Conservation (phyloP, 148 eudicot species). For the Linanthus parryae region DNA sequence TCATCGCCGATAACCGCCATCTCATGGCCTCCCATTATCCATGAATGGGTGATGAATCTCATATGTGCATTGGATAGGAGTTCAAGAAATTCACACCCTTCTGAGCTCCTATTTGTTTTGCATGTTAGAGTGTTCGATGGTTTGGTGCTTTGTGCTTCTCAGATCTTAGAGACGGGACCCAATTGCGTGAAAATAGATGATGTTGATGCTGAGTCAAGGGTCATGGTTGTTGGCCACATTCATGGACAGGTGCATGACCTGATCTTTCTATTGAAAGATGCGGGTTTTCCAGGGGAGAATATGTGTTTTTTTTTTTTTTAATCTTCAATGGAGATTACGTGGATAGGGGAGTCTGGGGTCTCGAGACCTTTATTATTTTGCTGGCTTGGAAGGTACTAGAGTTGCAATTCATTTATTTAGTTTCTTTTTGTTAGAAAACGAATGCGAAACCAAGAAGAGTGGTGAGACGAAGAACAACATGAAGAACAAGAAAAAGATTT, state of each 20-base stretch:
- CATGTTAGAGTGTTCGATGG: constrained; percentile 58
- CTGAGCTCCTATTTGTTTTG: constrained; percentile 53
- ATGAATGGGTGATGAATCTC: constrained; percentile 50
- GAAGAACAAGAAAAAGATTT: no score
- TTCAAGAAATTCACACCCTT: constrained; percentile 51
- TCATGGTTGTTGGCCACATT: constrained; percentile 87
- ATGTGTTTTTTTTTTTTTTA: constrained; percentile 43
- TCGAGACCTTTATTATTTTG: no score
- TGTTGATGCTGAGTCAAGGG: constrained; percentile 21
- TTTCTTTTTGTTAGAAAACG: no score
- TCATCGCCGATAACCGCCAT: constrained; percentile 56
- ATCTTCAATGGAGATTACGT: constrained; percentile 96
- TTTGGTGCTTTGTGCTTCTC: constrained; percentile 53
- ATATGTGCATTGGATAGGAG: constrained; percentile 64
- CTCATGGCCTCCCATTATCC: constrained; percentile 60
- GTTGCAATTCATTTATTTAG: no score
- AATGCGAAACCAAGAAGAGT: no score
- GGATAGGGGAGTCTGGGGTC: no score
- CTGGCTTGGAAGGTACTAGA: no score
- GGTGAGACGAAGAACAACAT: no score
- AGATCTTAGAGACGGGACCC: constrained; percentile 75
- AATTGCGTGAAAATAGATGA: constrained; percentile 73
- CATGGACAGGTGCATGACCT: constrained; percentile 84
- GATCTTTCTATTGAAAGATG: constrained; percentile 43
- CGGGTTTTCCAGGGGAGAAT: constrained; percentile 49